phyloP scores from a whole-genome alignment of 331 rosid genomes.

The Telfairia occidentalis region DNA sequence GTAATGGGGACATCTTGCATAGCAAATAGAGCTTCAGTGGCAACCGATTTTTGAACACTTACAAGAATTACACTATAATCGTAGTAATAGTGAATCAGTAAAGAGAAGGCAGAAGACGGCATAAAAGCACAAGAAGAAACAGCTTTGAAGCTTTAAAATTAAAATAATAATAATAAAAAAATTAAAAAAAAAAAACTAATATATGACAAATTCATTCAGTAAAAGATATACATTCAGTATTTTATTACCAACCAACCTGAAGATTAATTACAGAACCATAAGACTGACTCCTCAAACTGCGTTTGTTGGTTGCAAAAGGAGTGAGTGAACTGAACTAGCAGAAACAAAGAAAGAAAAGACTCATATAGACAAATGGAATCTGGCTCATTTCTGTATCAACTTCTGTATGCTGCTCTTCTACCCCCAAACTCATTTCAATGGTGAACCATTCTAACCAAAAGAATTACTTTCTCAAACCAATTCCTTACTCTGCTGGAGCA shows the following conservation, averaged over 20 bases:
- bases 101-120: neutral
- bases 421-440: slow-evolving; percentile 4
- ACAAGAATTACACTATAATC: too few relatives aligned
- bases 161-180: neutral
- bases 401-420: neutral
- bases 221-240: slow-evolving; percentile 8
- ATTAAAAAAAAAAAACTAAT: neutral
- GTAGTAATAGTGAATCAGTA: too few relatives aligned
- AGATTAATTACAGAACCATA: slow-evolving; percentile 4
- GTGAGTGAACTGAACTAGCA: neutral
- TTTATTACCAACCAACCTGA: slow-evolving; percentile 8
- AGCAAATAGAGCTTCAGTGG: neutral
- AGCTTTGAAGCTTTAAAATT: neutral
- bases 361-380: slow-evolving; percentile 2
- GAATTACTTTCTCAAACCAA: slow-evolving; percentile 11
- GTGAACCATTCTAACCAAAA: neutral
- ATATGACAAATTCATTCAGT: neutral
- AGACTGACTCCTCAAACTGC: neutral
- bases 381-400: slow-evolving; percentile 6
- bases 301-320: slow-evolving; percentile 11
- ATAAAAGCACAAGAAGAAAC: neutral
- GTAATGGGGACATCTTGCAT: neutral
- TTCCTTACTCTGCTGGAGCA: slow-evolving; percentile 2
- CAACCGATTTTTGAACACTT: neutral
- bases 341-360: neutral